phyloP scores from a whole-genome alignment of 2,329 filamentous ascomycete species.

The Apiospora hydei region DNA sequence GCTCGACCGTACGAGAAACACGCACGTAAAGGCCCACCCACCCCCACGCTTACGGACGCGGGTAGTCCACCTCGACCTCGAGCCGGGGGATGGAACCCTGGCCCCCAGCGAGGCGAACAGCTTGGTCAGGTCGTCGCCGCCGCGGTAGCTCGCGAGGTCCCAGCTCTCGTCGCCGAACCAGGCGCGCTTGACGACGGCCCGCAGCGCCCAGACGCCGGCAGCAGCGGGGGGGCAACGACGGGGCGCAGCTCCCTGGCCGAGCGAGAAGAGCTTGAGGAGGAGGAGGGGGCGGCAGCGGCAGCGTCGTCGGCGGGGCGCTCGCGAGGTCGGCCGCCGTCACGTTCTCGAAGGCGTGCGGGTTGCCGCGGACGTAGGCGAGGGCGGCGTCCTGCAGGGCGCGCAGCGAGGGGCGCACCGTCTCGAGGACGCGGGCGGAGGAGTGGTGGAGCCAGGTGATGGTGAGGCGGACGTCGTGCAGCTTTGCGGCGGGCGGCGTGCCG shows the following conservation, averaged over 20 bases:
- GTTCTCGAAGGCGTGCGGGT: constrained; percentile 30
- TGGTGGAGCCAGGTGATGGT: constrained; percentile 39
- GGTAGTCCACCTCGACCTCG: constrained; percentile 39
- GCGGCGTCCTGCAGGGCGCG: constrained; percentile 37
- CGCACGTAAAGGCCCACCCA: neutral
- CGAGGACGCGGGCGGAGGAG: constrained; percentile 38
- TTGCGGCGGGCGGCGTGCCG: neutral
- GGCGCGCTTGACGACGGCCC: constrained; percentile 35
- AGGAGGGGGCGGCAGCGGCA: neutral
- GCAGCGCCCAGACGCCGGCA: constrained; percentile 27
- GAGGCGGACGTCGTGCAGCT: constrained; percentile 37
- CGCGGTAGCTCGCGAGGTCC: constrained; percentile 39
- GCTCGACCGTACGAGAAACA: neutral
- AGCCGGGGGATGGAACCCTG: constrained; percentile 35
- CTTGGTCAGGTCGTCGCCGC: constrained; percentile 39
- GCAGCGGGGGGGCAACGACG: neutral
- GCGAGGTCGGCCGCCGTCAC: constrained; percentile 24
- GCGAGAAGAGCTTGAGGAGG: neutral
- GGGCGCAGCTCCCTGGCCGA: neutral
- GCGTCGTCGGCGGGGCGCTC: too few relatives aligned
- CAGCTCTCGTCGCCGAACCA: constrained; percentile 36
- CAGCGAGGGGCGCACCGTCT: constrained; percentile 34
- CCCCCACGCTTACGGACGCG: constrained; percentile 2
- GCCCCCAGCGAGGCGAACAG: constrained; percentile 34
- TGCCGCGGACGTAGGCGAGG: constrained; percentile 33